Evolutionary conservation across 495 filamentous ascomycete species (phyloP).

Genomic region (Xylaria curta): DNA sequence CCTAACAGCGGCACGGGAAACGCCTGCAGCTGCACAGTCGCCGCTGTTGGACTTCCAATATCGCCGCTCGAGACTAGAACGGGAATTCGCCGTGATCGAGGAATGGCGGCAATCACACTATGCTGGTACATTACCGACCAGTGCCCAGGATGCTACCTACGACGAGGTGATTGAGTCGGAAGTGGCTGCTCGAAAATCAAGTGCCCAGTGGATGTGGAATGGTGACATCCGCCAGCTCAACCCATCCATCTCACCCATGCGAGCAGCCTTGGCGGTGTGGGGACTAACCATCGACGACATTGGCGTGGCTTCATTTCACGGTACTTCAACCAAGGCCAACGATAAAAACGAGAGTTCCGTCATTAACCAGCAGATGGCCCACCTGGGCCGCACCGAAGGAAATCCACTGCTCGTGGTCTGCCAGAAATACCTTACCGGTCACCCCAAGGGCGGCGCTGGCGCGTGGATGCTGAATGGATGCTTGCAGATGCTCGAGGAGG

Average conservation of each 20-base stretch:
- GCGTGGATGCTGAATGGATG: constrained; percentile 94
- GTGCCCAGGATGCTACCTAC: constrained; percentile 64
- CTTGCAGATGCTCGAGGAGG: constrained; percentile 78
- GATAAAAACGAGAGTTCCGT: constrained; percentile 92
- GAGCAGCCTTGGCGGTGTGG: constrained; percentile 85
- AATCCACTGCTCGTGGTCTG: constrained; percentile 86
- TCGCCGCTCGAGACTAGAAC: constrained; percentile 77
- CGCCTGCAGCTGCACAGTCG: constrained; percentile 76
- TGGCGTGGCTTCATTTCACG: constrained; percentile 84
- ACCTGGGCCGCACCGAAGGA: constrained; percentile 81
- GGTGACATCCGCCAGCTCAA: constrained; percentile 90
- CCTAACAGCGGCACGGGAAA: constrained; percentile 81
- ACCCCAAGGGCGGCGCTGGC: constrained; percentile 89
- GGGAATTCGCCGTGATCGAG: constrained; percentile 80
- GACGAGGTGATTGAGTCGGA: constrained; percentile 75
- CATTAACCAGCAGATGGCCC: constrained; percentile 83
- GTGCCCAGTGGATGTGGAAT: constrained; percentile 76
- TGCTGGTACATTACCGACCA: constrained; percentile 56
- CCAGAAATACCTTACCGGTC: constrained; percentile 89
- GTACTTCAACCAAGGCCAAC: constrained; percentile 85
- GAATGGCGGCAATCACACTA: constrained; percentile 87
- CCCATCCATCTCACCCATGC: constrained; percentile 78
- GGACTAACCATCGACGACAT: constrained; percentile 87
- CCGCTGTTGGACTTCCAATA: constrained; percentile 86
- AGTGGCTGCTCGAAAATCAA: constrained; percentile 77